These are phyloP conservation scores for Hemileccinum hortonii DNA, from an alignment of 1,284 basidiomycete species.

Conservation along the genomic window DNA sequence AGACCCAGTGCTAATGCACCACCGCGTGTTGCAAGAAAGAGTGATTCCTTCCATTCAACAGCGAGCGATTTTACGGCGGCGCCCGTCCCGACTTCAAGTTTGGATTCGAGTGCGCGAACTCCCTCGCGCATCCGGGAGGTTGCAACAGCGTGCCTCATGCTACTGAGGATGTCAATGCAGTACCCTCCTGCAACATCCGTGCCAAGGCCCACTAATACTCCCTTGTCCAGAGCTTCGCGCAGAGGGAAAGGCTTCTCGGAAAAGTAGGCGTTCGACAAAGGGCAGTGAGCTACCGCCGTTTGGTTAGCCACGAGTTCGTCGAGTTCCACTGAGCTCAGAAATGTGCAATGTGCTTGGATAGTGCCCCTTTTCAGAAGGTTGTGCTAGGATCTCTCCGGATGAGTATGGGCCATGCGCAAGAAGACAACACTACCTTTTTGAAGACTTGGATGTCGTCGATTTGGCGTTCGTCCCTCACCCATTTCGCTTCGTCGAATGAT, in stretches of 20 bases:
- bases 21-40: conserved; percentile 78
- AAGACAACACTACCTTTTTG: conserved; percentile 47
- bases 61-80: conserved; percentile 33
- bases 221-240: conserved; percentile 65
- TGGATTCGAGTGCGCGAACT: conserved; percentile 34
- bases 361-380: conserved; percentile 62
- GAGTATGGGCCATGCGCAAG: conserved; percentile 1
- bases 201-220: conserved; percentile 73
- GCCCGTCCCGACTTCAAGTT: not conserved
- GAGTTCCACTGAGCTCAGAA: conserved; percentile 54
- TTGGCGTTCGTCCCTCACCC: conserved; percentile 60
- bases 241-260: conserved; percentile 72
- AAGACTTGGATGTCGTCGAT: conserved; percentile 73
- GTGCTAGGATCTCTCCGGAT: conserved; percentile 38
- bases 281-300: conserved; percentile 78
- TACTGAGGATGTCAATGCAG: conserved; percentile 68
- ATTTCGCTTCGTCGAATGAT: conserved; percentile 68
- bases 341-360: conserved; percentile 85
- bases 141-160: conserved; percentile 76
- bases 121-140: conserved; percentile 74
- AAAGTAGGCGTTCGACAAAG: conserved; percentile 83
- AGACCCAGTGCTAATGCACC: conserved; percentile 70
- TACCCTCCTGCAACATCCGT: conserved; percentile 87
- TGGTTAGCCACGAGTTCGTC: conserved; percentile 49
- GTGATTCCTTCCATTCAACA: conserved; percentile 76